A percentile compares a stretch with the other conserved stretches of the same genome.
phyloP scores from a whole-genome alignment of 1,284 basidiomycete species.

The Ceratobasidium papillatum region DNA sequence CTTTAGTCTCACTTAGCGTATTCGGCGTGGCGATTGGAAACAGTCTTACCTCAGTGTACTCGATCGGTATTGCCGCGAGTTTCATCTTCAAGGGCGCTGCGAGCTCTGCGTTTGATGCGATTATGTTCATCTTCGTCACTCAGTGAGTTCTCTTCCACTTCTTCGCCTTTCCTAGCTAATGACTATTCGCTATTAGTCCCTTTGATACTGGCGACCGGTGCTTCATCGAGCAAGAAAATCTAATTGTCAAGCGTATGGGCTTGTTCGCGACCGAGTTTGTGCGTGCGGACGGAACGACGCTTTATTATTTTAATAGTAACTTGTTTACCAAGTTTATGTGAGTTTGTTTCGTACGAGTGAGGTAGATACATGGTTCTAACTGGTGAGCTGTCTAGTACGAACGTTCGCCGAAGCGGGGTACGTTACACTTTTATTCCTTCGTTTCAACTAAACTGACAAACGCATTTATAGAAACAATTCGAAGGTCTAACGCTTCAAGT shows the following conservation, averaged over 20 bases:
- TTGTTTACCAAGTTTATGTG: constrained; percentile 77
- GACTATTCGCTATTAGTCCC: constrained; percentile 58
- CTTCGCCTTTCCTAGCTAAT: neutral
- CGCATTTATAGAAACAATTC: constrained; percentile 63
- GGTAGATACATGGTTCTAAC: constrained; percentile 10
- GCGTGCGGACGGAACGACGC: constrained; percentile 57
- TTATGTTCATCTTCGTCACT: constrained; percentile 81
- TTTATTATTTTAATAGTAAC: constrained; percentile 80
- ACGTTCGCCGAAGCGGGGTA: constrained; percentile 73
- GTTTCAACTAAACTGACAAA: neutral
- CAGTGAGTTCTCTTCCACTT: constrained; percentile 61
- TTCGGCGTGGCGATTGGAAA: constrained; percentile 70
- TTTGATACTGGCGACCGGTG: constrained; percentile 80
- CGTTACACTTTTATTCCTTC: constrained; percentile 45
- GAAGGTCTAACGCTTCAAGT: constrained; percentile 74
- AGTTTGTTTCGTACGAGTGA: constrained; percentile 47
- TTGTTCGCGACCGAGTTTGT: constrained; percentile 61
- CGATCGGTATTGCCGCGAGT: constrained; percentile 69
- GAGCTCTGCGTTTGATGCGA: constrained; percentile 74
- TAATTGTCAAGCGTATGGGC: constrained; percentile 79
- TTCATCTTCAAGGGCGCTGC: constrained; percentile 80
- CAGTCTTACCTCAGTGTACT: constrained; percentile 40
- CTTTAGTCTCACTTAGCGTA: constrained; percentile 65
- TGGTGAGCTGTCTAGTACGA: constrained; percentile 57
- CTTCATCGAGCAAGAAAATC: constrained; percentile 74